Base-by-base conservation (phyloP, 352 stramenopile species). In the Globisporangium nodosum region DNA sequence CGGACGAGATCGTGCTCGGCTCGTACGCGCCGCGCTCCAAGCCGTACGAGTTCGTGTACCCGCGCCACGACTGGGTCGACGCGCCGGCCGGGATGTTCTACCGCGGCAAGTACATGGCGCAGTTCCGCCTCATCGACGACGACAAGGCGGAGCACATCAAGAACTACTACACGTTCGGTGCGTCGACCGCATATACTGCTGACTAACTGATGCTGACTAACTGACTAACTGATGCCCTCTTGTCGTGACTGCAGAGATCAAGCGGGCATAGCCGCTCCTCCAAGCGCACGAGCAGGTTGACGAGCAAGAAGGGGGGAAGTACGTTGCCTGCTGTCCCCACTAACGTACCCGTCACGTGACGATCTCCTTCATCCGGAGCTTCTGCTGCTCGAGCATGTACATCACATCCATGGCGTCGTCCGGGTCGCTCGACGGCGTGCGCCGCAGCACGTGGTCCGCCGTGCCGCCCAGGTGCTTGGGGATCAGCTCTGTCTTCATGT, bases 81-180 rank as follows among this genome's bases (percentile, higher is more conserved):
- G 83, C 87, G 27, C 87, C 87, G 1, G 83, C 78, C 2, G 86
- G 87, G 5, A 81, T 96, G 58, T 91, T 96, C 60, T 96, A 92
- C 60, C 80, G 87, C 37, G 87, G 87, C 15, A 90, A 85, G 58
- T 96, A 96, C 69, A 86, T 88, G 70, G 81, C 78, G 37, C 80
- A 84, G 56, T 88, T 91, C 60, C 64, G 72, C 15, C 88, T 91
- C 60, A 58, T 77, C 21, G 81, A 91, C 54, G 81, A 91, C 56
- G 81, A 91, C 63, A 69, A 76, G 8, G 47, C 63, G 20, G 77
- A 89, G 60, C 79, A 89, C 50, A 73, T 89, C 55, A 87, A 89
- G 60, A 70, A 78, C 40, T 78, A 86, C 49, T 91, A 91, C 65
- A 89, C 71, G 15, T 89, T 91, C 49, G 81, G 81, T 91, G 71